phyloP scores from a whole-genome alignment of 2,329 filamentous ascomycete genomes.

The Aspergillus ochraceoroseus region DNA sequence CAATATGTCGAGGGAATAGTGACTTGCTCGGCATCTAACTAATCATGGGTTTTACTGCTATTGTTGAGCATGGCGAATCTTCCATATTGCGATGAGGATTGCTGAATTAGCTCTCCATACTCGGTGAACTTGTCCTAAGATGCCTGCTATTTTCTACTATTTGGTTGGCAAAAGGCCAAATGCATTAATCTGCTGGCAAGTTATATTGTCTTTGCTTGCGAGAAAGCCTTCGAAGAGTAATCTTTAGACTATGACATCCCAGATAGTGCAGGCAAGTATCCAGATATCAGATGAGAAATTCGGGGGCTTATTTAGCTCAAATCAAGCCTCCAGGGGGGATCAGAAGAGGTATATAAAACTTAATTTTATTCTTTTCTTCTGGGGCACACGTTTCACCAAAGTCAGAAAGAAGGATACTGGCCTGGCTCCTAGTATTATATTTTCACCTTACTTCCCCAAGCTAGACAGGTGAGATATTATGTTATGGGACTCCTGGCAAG shows the following conservation, averaged over 20 bases:
- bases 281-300: conserved; percentile 38
- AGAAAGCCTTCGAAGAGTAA: conserved; percentile 27
- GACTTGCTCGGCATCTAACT: too few relatives aligned
- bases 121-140: conserved; percentile 19
- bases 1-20: too few relatives aligned
- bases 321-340: conserved; percentile 35
- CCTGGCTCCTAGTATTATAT: conserved; percentile 23
- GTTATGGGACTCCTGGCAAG: conserved; percentile 19
- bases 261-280: conserved; percentile 39
- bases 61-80: too few relatives aligned
- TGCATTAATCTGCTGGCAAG: conserved; percentile 25
- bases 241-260: conserved; percentile 30
- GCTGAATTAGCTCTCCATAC: conserved; percentile 17
- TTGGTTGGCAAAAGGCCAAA: conserved; percentile 26
- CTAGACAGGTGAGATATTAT: conserved; percentile 18
- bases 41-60: too few relatives aligned
- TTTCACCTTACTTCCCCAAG: conserved; percentile 22
- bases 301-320: conserved; percentile 32
- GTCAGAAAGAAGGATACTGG: conserved; percentile 26
- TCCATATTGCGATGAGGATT: conserved; percentile 1
- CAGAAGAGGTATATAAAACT: conserved; percentile 22
- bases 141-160: conserved; percentile 24
- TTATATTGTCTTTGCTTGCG: conserved; percentile 24
- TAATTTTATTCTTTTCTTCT: conserved; percentile 11
- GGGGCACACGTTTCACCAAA: conserved; percentile 28